phyloP scores from a whole-genome alignment of 441 rosid genomes.

The Populus hybrid region DNA sequence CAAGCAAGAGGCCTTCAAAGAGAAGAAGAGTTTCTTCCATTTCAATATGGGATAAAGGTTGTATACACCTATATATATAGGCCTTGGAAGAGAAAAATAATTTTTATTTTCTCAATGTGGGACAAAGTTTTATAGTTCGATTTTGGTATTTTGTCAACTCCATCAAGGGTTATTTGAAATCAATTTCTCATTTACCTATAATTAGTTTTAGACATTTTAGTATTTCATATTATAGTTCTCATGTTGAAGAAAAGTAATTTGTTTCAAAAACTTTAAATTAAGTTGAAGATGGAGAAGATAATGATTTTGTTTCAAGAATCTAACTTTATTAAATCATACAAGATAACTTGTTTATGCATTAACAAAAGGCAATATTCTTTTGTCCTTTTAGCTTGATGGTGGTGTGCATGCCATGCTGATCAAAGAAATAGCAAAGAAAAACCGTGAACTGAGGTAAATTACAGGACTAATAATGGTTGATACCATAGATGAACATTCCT shows the following conservation, averaged over 20 bases:
- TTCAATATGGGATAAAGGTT: neutral
- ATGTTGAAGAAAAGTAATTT: neutral
- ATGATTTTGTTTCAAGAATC: neutral
- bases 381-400: conserved; percentile 29
- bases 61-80: neutral
- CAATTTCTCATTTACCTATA: too few relatives aligned
- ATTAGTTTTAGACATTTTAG: too few relatives aligned
- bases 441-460: conserved; percentile 36
- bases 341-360: neutral
- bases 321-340: neutral
- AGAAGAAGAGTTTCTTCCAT: neutral
- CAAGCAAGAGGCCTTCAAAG: neutral
- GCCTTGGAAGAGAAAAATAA: neutral
- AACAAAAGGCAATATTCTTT: neutral
- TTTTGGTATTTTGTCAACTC: neutral
- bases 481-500: neutral
- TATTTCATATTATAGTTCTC: too few relatives aligned
- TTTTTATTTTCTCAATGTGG: neutral
- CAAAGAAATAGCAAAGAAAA: conserved; percentile 36
- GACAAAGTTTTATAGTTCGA: neutral
- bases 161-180: neutral
- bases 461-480: neutral
- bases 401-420: conserved; percentile 16
- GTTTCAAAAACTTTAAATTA: neutral
- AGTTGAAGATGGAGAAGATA: neutral